Conservation (phyloP, 2,329 filamentous ascomycete species). For the Nemania diffusa region DNA sequence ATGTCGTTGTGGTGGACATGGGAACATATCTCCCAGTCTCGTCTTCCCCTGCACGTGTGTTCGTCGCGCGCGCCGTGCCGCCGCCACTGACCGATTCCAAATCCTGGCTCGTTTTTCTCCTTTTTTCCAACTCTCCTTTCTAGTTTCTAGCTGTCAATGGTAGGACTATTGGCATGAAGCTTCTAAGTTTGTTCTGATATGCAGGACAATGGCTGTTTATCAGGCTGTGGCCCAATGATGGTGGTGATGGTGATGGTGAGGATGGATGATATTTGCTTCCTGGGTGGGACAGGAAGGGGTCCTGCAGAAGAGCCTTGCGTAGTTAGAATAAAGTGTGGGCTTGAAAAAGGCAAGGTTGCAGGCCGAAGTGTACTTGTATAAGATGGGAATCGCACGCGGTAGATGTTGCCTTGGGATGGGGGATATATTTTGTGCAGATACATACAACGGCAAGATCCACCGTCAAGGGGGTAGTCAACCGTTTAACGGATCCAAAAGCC, state of each 20-base stretch:
- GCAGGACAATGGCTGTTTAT: conserved; percentile 9
- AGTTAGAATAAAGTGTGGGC: conserved; percentile 47
- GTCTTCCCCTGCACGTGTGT: conserved; percentile 32
- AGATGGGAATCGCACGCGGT: conserved; percentile 48
- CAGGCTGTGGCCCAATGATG: conserved; percentile 28
- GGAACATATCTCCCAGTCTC: conserved; percentile 58
- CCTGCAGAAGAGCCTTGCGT: conserved; percentile 44
- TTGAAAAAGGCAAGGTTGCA: conserved; percentile 50
- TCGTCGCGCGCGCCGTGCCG: conserved; percentile 36
- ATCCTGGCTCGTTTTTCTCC: conserved; percentile 3
- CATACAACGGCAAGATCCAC: conserved; percentile 45
- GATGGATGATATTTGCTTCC: conserved; percentile 34
- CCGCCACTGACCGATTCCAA: conserved; percentile 29
- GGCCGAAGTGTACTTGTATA: conserved; percentile 51
- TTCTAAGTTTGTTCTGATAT: conserved; percentile 20
- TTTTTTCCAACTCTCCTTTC: conserved; percentile 22
- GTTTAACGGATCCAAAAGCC: conserved; percentile 40
- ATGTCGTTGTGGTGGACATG: conserved; percentile 71
- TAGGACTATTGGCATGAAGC: conserved; percentile 18
- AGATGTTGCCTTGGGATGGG: conserved; percentile 50
- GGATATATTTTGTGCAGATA: conserved; percentile 48
- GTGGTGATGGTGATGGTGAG: conserved; percentile 30
- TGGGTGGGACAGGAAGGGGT: conserved; percentile 40
- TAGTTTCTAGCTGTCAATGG: conserved; percentile 27
- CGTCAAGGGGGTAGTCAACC: conserved; percentile 46